phyloP scores from a whole-genome alignment of 2,329 filamentous ascomycete species.

The Fusarium penzigii region DNA sequence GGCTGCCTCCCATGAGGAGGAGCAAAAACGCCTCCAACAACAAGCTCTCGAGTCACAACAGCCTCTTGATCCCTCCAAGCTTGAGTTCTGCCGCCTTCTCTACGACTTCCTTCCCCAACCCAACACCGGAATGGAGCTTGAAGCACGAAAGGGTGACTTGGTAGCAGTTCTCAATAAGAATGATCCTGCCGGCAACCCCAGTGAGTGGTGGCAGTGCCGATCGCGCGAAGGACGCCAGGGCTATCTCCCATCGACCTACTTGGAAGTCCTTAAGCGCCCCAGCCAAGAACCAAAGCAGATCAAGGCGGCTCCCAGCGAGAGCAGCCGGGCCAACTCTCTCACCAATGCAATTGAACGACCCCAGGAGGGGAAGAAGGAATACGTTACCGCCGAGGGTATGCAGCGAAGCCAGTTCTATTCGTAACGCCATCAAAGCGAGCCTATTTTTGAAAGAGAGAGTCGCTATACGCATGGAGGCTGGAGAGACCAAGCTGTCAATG shows the following conservation, averaged over 20 bases:
- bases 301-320: constrained; percentile 50
- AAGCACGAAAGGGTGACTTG: constrained; percentile 91
- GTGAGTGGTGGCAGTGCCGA: constrained; percentile 96
- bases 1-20: constrained; percentile 81
- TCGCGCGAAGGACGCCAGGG: constrained; percentile 87
- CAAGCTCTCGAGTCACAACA: constrained; percentile 53
- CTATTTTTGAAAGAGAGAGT: background rate
- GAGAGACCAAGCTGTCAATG: no score
- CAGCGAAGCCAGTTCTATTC: constrained; percentile 62
- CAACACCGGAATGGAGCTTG: constrained; percentile 73
- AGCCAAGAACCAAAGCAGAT: constrained; percentile 53
- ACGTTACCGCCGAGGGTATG: constrained; percentile 55
- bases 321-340: constrained; percentile 49
- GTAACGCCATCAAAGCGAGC: constrained; percentile 29
- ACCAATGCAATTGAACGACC: constrained; percentile 44
- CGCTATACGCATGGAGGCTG: background rate
- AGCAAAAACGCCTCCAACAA: constrained; percentile 60
- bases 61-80: constrained; percentile 79
- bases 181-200: constrained; percentile 87
- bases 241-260: constrained; percentile 87
- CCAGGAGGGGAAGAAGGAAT: constrained; percentile 51
- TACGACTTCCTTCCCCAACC: constrained; percentile 91
- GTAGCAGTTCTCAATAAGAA: constrained; percentile 92
- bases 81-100: constrained; percentile 93
- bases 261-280: constrained; percentile 69